Percentiles rank a stretch among this genome's conserved stretches.
phyloP scores from a whole-genome alignment of 257 asterid genomes.

The Asclepias syriaca region DNA sequence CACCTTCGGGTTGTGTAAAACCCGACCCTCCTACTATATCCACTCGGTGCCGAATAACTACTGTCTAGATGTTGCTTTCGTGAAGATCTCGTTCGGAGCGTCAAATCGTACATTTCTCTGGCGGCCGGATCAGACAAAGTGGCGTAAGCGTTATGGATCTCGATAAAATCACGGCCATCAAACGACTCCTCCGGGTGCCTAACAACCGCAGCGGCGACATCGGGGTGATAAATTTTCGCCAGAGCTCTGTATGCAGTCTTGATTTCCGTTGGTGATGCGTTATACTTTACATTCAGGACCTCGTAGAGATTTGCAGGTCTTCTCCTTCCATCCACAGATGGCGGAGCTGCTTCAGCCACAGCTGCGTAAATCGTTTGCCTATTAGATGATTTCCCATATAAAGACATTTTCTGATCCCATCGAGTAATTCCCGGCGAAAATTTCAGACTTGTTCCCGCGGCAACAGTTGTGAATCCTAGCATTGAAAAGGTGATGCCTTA shows the following conservation, averaged over 20 bases:
- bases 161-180: conserved; percentile 62
- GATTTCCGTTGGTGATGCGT: conserved; percentile 73
- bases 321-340: conserved; percentile 19
- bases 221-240: conserved; percentile 88
- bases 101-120: conserved; percentile 55
- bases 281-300: conserved; percentile 54
- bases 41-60: conserved; percentile 10
- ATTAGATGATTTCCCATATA: background rate
- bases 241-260: conserved; percentile 76
- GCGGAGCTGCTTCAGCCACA: conserved; percentile 38
- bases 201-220: conserved; percentile 33
- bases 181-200: conserved; percentile 26
- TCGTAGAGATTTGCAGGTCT: conserved; percentile 47
- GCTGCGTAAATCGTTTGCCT: conserved; percentile 28
- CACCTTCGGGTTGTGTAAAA: conserved; percentile 62
- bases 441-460: conserved; percentile 4
- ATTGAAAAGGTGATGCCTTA: conserved; percentile 1
- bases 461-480: conserved; percentile 15
- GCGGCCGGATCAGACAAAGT: conserved; percentile 81
- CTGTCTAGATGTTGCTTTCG: conserved; percentile 16
- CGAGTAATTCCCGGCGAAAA: conserved; percentile 3
- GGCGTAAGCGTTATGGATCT: conserved; percentile 68
- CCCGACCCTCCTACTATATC: conserved; percentile 35
- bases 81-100: conserved; percentile 26
- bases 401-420: conserved; percentile 4